A percentile compares a stretch with the other conserved stretches of the same genome.
Evolutionary conservation across 1,139 yeast genomes (phyloP).

Genomic region (Pichia sp.): DNA sequence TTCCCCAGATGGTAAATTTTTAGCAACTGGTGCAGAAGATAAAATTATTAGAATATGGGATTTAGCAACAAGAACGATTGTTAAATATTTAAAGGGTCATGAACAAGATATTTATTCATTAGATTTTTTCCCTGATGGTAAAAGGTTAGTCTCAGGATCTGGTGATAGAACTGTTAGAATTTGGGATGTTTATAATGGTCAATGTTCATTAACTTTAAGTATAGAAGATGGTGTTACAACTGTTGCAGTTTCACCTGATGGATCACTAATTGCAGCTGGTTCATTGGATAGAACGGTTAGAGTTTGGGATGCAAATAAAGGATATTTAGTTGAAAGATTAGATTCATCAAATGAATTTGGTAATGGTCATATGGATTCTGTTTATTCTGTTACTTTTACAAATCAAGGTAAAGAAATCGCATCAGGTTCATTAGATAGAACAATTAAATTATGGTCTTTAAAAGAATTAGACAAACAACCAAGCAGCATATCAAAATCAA

Average conservation of each 20-base stretch:
- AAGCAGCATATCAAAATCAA: conserved; percentile 41
- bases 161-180: conserved; percentile 96
- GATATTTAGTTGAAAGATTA: conserved; percentile 85
- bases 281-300: conserved; percentile 92
- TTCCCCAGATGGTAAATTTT: conserved; percentile 91
- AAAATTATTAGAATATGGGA: conserved; percentile 97
- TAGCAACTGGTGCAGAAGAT: conserved; percentile 98
- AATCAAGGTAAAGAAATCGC: conserved; percentile 90
- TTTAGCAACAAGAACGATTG: conserved; percentile 76
- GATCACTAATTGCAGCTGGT: conserved; percentile 92
- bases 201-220: conserved; percentile 80
- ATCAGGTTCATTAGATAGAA: conserved; percentile 91
- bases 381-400: conserved; percentile 90
- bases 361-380: conserved; percentile 95
- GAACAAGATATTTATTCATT: conserved; percentile 96
- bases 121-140: conserved; percentile 94
- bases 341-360: conserved; percentile 84
- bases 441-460: conserved; percentile 93
- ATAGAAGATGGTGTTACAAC: conserved; percentile 98
- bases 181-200: conserved; percentile 93
- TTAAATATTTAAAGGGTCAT: conserved; percentile 86
- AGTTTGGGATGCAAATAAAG: conserved; percentile 95
- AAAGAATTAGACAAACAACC: conserved; percentile 45
- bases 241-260: conserved; percentile 95
- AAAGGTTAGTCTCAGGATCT: conserved; percentile 89